These are phyloP conservation scores for Sclerotinia trifoliorum DNA, from an alignment of 2,329 filamentous ascomycete genomes.

Conservation along the genomic window DNA sequence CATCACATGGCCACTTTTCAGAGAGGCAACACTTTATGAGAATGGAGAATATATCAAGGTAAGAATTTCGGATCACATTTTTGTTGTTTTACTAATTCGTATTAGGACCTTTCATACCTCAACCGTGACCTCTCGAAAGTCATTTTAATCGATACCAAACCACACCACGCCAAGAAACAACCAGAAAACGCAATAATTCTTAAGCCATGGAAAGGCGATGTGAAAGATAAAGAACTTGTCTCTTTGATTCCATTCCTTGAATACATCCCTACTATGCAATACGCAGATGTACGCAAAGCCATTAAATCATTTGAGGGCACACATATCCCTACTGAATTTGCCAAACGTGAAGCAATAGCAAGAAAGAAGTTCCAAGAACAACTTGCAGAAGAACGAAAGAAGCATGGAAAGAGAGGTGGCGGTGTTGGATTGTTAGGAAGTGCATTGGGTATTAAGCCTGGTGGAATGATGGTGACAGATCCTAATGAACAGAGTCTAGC, in stretches of 20 bases:
- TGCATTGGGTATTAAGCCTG: conserved; percentile 74
- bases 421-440: conserved; percentile 68
- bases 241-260: conserved; percentile 93
- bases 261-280: conserved; percentile 92
- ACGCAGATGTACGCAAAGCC: conserved; percentile 80
- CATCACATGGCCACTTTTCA: conserved; percentile 91
- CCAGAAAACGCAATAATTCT: conserved; percentile 96
- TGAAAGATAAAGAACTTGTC: conserved; percentile 82
- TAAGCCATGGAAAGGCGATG: conserved; percentile 83
- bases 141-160: conserved; percentile 87
- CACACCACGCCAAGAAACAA: conserved; percentile 78
- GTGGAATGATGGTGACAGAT: conserved; percentile 57
- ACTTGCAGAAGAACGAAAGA: conserved; percentile 65
- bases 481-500: conserved; percentile 60
- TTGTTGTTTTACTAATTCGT: conserved; percentile 31
- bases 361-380: conserved; percentile 82
- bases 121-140: conserved; percentile 96
- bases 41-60: conserved; percentile 96
- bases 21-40: conserved; percentile 96
- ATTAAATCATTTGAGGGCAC: conserved; percentile 86
- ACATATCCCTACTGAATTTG: conserved; percentile 87
- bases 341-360: conserved; percentile 79
- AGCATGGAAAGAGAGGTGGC: conserved; percentile 54
- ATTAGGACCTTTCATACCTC: conserved; percentile 89
- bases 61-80: conserved; percentile 34